Evolutionary conservation across 345 rosid genomes (phyloP), one percentile per base, ranked within the genome.

Genomic region (Pistacia atlantica): DNA sequence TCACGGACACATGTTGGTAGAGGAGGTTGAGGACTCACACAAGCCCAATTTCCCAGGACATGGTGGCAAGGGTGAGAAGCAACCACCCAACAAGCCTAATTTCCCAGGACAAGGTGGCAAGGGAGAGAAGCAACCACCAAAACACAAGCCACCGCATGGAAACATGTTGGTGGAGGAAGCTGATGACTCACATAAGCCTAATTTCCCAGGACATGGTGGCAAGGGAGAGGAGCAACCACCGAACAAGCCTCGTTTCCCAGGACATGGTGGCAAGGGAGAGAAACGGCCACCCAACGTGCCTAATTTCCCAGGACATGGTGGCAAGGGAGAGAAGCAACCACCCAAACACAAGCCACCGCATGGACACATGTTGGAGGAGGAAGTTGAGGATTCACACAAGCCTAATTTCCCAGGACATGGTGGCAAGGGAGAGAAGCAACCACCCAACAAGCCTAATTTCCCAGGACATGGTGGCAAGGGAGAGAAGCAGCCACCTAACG

Each of bases 171-270:
- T 10, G 3, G 81, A 79, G 69, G 78, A 79, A 11, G 77, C 33
- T 14, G 77, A 73, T 46, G 68, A 73, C 54, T 67, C 67, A 3
- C 65, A 57, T 37, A 60, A 59, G 67, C 67, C 18, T 22, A 7
- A 42, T 5, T 52, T 52, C 18, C 77, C 72, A 4, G 83, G 59
- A 49, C 68, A 54, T 11, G 45, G 56, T 13, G 66, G 31, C 1
- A 48, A 73, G 13, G 78, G 65, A 12, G 22, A 78, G 73, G 0
- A 49, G 67, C 80, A 80, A 13, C 81, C 84, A 45, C 77, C 73
- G 0, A 22, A 75, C 59, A 65, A 65, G 73, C 67, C 79, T 42
- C 0, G 5, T 42, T 13, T 74, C 78, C 0, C 77, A 79, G 35
- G 77, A 80, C 49, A 28, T 64, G 7, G 51, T 75, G 35, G 66